Percentiles rank a stretch among this genome's conserved stretches.
phyloP scores from a whole-genome alignment of 2,329 filamentous ascomycete species.

The Rutstroemia sydowiana region DNA sequence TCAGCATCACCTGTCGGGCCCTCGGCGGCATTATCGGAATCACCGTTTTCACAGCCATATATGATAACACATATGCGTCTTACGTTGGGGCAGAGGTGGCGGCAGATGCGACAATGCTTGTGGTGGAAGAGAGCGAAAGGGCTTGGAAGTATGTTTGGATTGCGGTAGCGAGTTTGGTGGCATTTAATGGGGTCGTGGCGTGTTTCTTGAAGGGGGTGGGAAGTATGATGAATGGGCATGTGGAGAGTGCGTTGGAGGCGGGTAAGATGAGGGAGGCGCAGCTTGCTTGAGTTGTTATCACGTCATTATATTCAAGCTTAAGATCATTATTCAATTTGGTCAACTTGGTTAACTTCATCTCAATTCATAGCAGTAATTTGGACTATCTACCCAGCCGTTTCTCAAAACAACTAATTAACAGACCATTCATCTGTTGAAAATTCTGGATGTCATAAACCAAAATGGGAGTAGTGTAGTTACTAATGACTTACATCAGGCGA shows the following conservation, averaged over 20 bases:
- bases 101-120: constrained; percentile 1
- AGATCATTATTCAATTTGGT: too few species aligned
- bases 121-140: constrained; percentile 7
- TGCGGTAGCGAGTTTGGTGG: constrained; percentile 13
- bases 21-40: constrained; percentile 19
- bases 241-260: constrained; percentile 15
- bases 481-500: too few species aligned
- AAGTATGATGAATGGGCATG: constrained; percentile 18
- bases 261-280: constrained; percentile 9
- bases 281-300: neutral
- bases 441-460: too few species aligned
- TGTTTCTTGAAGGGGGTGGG: constrained; percentile 15
- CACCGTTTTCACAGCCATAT: constrained; percentile 17
- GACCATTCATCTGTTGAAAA: too few species aligned
- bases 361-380: too few species aligned
- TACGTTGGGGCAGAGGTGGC: constrained; percentile 14
- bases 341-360: too few species aligned
- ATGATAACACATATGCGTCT: constrained; percentile 14
- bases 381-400: too few species aligned
- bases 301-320: too few species aligned
- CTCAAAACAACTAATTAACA: too few species aligned
- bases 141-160: constrained; percentile 19
- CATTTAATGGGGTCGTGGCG: constrained; percentile 14
- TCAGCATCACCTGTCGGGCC: constrained; percentile 13
- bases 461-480: too few species aligned